Evolutionary conservation across 1,284 basidiomycete genomes (phyloP).

Genomic region (Ceratorhiza oryzae-sativae): DNA sequence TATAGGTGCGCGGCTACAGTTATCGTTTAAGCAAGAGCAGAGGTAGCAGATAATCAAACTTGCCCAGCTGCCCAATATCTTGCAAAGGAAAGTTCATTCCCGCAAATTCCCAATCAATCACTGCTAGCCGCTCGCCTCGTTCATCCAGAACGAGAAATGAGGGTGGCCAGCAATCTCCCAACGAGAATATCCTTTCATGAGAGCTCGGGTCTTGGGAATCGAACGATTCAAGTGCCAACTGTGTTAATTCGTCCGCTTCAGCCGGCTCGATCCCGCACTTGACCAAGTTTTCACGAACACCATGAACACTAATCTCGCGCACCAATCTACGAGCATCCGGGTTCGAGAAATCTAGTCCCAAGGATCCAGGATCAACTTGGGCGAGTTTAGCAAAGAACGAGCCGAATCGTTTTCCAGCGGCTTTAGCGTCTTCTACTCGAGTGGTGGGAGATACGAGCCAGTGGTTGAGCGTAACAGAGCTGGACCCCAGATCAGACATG

Average conservation of each 20-base stretch:
- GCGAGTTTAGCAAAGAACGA: slow-evolving; percentile 16
- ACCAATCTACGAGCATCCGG: background rate
- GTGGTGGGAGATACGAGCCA: background rate
- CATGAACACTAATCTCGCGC: background rate
- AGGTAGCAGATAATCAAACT: background rate
- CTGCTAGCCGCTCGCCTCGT: background rate
- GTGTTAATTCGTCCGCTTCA: background rate
- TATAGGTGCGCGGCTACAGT: slow-evolving; percentile 2
- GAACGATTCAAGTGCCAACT: background rate
- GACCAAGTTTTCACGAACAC: background rate
- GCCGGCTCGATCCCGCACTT: slow-evolving; percentile 2
- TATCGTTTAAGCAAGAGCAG: no score
- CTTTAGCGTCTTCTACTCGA: background rate
- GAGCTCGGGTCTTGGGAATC: no score
- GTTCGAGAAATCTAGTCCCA: slow-evolving; percentile 4
- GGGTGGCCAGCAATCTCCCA: slow-evolving; percentile 24
- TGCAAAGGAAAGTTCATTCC: slow-evolving; percentile 2
- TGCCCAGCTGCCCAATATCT: slow-evolving; percentile 9
- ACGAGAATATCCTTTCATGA: background rate
- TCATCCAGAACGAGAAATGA: slow-evolving; percentile 10
- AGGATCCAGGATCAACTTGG: background rate
- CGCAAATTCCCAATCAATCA: slow-evolving; percentile 39
- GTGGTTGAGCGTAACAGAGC: background rate
- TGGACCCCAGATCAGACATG: slow-evolving; percentile 15
- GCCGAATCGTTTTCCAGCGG: background rate